Base-by-base conservation (phyloP, 163 green algal species). In the Volvox carteri region DNA sequence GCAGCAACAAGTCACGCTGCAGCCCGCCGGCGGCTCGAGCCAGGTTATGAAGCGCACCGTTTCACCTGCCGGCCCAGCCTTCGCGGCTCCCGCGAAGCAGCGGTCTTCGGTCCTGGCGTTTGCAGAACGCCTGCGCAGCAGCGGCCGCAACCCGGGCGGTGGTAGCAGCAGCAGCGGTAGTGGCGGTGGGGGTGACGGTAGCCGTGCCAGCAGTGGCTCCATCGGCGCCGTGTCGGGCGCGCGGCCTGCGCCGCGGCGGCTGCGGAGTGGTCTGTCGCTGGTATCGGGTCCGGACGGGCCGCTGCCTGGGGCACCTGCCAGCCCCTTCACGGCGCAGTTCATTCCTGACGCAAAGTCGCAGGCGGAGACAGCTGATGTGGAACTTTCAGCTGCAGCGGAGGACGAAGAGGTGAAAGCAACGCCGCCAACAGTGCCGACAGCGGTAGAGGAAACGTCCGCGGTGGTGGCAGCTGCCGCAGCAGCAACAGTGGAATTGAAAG, bases 81-180 rank as follows among this genome's bases (percentile, higher is more conserved):
- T 67, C 33, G 16, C 6, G 52, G 18, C 33, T 2, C 3, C 18
- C 3, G 37, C 21, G 58, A 62, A 76, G 62, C 42, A n/a, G 19
- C 44, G 30, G 21, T 56, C 79, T 5, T 48, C 79, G 9, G 79
- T 87, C 21, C 44, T 87, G 30, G 81, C 81, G 4, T 87, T 87
- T 42, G 81, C 48, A 30, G 81, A 80, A 33, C 81, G 81, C 1
- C 11, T 87, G 18, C 44, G 80, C 6, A 68, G 80, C 6, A 68
- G 33, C 21, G 54, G 77, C 16, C 52, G 77, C 50, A 5, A 25
- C 19, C 35, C 35, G 8, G 35, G 77, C 19, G 28, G 12, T 21
- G 23, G 77, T 23, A n/a, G 52, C 77, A 21, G 30, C 18, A 21
- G 77, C 77, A 37, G 48, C 4, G n/a, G 73, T 28, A 65, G 37